phyloP scores from a whole-genome alignment of 768 basidiomycete species.

The Tulasnella sp. region DNA sequence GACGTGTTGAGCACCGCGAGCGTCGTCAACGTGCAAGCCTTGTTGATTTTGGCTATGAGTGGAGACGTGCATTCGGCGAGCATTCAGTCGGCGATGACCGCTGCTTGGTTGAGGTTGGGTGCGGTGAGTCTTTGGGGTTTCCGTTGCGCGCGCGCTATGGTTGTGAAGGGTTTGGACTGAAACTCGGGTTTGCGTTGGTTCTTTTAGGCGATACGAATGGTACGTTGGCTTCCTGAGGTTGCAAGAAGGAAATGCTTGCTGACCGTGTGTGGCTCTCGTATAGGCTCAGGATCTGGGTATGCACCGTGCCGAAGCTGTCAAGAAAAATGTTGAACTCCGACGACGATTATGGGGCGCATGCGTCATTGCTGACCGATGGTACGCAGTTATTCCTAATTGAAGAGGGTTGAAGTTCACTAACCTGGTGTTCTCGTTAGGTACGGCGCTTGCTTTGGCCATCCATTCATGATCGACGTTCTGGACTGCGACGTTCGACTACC shows the following conservation, averaged over 20 bases:
- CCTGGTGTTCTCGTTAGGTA: conserved; percentile 49
- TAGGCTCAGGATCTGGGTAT: conserved; percentile 93
- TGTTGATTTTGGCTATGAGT: conserved; percentile 81
- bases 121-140: conserved; percentile 49
- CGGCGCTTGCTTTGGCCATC: conserved; percentile 85
- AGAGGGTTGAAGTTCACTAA: neutral
- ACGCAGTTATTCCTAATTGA: conserved; percentile 33
- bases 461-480: conserved; percentile 92
- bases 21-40: conserved; percentile 80
- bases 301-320: conserved; percentile 85
- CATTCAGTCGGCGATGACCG: conserved; percentile 79
- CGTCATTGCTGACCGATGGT: conserved; percentile 93
- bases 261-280: neutral
- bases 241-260: neutral
- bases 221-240: conserved; percentile 23
- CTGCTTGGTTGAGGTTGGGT: conserved; percentile 81
- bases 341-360: conserved; percentile 92
- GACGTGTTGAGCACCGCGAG: conserved; percentile 87
- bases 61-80: conserved; percentile 89
- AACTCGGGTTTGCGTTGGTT: neutral
- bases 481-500: conserved; percentile 95
- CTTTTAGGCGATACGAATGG: conserved; percentile 31
- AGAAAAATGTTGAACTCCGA: conserved; percentile 77
- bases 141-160: conserved; percentile 10
- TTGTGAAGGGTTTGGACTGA: neutral